Base-by-base conservation (phyloP, 2,329 filamentous ascomycete genomes). In the Coniella vitis region DNA sequence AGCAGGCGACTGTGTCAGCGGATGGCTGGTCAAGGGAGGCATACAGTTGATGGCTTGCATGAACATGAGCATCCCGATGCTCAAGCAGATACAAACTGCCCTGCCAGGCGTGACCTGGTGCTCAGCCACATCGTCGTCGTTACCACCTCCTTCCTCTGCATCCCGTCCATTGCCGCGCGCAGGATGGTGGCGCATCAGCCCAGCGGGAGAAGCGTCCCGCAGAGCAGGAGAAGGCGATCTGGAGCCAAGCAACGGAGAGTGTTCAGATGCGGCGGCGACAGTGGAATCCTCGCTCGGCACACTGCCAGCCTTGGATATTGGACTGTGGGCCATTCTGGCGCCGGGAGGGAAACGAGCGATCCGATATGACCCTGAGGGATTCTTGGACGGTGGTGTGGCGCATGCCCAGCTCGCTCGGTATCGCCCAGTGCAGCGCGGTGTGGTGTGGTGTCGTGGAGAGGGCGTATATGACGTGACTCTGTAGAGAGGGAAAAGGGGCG, bases 1-100 rank as follows among this genome's bases (percentile, higher is more conserved):
- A n/a, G n/a, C n/a, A n/a, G n/a, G n/a, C n/a, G n/a, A n/a, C n/a
- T n/a, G n/a, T n/a, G n/a, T n/a, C n/a, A n/a, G n/a, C n/a, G n/a
- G n/a, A n/a, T n/a, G n/a, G n/a, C n/a, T n/a, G n/a, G n/a, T n/a
- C n/a, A 14, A 32, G 21, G 22, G 21, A 16, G n/a, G 10, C 38
- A 17, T 14, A 40, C 38, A 25, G 34, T 31, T 45, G 48, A 25
- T 34, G 3, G 78, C 76, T 70, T 81, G 78, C 14, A 83, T 61
- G 56, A 83, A 83, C 22, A 83, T 77, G 42, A 83, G 65, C 2
- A 74, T 60, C 59, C 76, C 78, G 56, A 79, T 69, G 54, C 74
- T 79, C 37, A 73, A 53, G 13, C 73, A 66, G 47, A 84, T 75
- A 38, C 72, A 67, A 2, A 68, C 37, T 7, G 62, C 69, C 42